Base-by-base conservation (phyloP, 768 basidiomycete species). In the Termitomyces sp. region DNA sequence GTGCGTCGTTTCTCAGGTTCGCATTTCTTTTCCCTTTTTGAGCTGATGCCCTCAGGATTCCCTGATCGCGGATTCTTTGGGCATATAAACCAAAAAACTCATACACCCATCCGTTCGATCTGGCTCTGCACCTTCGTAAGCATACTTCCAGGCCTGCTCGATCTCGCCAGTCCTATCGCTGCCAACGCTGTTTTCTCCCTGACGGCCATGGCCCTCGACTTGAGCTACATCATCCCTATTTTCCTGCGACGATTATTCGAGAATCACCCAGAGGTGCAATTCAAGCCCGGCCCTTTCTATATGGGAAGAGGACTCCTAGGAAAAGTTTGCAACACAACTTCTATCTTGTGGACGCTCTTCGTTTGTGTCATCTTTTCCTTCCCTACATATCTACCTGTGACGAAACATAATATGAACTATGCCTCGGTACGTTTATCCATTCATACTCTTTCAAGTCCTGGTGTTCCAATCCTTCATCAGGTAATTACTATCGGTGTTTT, bases 231-330 rank as follows among this genome's bases (percentile, higher is more conserved):
- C 64, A 88, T 92, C 59, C 92, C 91, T 4, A 91, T 94, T 63
- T 81, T 86, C 68, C 77, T 86, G 71, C 82, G 90, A 42, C 78
- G 90, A 31, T 66, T 85, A 29, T 90, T 79, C 69, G 73, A 78
- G 61, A 77, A 84, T 55, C 91, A 93, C 65, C 88, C 89, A 0
- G 90, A 93, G 48, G 91, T 94, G 37, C 76, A 80, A 64, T 94
- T 94, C 78, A 85, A 81, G 59, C 92, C 92, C 4, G 92, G 92
- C 12, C 91, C 92, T 6, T 92, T 93, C 74, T 92, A 87, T 73
- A 85, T 93, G 83, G 87, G 90, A 31, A 72, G 81, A 55, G 89
- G 89, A 0, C 59, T 76, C 42, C 67, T 90, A 16, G 89, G 89
- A 0, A 79, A 79, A 74, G 66, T 75, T 4, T 79, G 79, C 56